Base-by-base conservation (phyloP, 805 yeast species). In the Pichia exigua region DNA sequence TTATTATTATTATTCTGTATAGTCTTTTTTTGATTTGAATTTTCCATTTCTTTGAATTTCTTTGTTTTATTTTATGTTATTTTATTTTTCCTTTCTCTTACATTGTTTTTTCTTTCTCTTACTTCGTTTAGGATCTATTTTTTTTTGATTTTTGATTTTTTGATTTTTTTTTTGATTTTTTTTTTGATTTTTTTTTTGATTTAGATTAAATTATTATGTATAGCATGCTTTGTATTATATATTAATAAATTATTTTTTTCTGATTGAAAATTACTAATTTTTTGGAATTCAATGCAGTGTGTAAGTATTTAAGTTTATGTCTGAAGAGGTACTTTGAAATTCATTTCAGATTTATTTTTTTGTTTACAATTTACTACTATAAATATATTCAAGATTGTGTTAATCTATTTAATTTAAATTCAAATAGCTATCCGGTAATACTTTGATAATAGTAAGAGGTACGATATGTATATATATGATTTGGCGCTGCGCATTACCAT, bases 231-330 rank as follows among this genome's bases (percentile, higher is more conserved):
- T 30, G 12, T 30, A 30, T 30, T 9, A 4, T 38, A 18, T 38
- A 18, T 24, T 46, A 46, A 30, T 27, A 51, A 24, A 72, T 61
- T 83, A 84, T 78, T 78, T 83, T 81, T 82, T 85, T 68, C 81
- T 73, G 70, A 87, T 86, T 30, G 35, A 30, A 30, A 30, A 30
- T 13, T 13, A 3, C 2, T 30, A 30, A 12, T 13, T 30, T 27
- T 10, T 6, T 11, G 5, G 28, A 7, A 26, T 26, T 26, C n/a
- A n/a, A n/a, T 26, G 28, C 9, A 26, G 13, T 27, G 30, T 11
- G 10, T 5, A 27, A 27, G n/a, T 27, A 27, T 12, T 27, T 11
- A 27, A 27, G 12, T 28, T 9, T 28, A 28, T 10, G 10, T 2
- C 10, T 28, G 12, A 28, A 28, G 13, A 28, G 12, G 30, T 12